Percentiles rank a stretch among this genome's conserved stretches.
Evolutionary conservation across 768 basidiomycete species (phyloP).

Genomic region (Coprinopsis strossmayeri): DNA sequence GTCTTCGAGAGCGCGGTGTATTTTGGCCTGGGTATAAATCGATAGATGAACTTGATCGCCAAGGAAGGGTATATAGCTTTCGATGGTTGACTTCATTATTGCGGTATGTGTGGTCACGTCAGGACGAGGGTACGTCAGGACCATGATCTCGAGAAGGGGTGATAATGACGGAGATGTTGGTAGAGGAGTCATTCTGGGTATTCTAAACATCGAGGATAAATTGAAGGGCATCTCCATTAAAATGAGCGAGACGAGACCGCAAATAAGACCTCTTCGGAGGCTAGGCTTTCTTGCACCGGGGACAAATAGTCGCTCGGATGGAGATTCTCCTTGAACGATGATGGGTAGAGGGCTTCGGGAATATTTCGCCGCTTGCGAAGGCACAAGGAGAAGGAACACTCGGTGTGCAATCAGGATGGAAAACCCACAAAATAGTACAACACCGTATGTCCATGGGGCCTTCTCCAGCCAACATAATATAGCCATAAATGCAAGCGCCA

Average conservation of each 20-base stretch:
- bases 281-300: too few species aligned
- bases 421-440: constrained; percentile 20
- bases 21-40: constrained; percentile 30
- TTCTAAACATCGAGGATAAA: constrained; percentile 13
- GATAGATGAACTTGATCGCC: constrained; percentile 24
- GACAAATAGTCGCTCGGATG: too few species aligned
- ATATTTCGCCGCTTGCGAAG: background rate
- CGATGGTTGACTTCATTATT: constrained; percentile 29
- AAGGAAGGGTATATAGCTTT: constrained; percentile 29
- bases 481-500: background rate
- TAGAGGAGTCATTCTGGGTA: constrained; percentile 11
- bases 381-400: background rate
- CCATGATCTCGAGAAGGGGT: constrained; percentile 32
- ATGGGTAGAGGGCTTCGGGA: background rate
- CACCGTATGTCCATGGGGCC: constrained; percentile 33
- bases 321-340: too few species aligned
- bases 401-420: constrained; percentile 15
- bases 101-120: constrained; percentile 15
- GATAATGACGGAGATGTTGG: constrained; percentile 16
- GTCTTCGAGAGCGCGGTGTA: constrained; percentile 25
- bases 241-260: too few species aligned
- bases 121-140: constrained; percentile 28
- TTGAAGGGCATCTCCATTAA: constrained; percentile 1
- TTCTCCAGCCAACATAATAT: constrained; percentile 21
- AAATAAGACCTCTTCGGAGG: too few species aligned